phyloP scores from a whole-genome alignment of 108 stramenopile genomes.

The Ochromonas danica region DNA sequence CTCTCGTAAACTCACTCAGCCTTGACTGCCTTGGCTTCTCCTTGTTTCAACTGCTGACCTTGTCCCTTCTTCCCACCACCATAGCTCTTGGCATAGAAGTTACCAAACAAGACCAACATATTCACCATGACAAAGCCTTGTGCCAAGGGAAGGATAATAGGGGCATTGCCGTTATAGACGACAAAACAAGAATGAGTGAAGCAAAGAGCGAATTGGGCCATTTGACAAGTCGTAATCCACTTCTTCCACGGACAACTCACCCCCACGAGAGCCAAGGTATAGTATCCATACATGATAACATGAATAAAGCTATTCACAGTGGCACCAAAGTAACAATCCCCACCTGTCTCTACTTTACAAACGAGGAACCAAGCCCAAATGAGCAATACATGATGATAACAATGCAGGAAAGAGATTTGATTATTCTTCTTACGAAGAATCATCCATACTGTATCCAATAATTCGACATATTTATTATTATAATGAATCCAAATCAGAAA shows the following conservation, averaged over 20 bases:
- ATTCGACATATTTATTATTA: slow-evolving; percentile 39
- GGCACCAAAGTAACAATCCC: slow-evolving; percentile 32
- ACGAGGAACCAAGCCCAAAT: slow-evolving; percentile 35
- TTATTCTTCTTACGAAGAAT: slow-evolving; percentile 21
- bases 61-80: too few species aligned
- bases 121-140: slow-evolving; percentile 36
- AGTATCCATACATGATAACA: slow-evolving; percentile 44
- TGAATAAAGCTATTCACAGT: slow-evolving; percentile 37
- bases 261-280: slow-evolving; percentile 16
- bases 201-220: slow-evolving; percentile 23
- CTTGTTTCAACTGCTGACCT: too few species aligned
- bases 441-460: slow-evolving; percentile 40
- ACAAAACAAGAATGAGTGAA: slow-evolving; percentile 24
- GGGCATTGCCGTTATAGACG: slow-evolving; percentile 28
- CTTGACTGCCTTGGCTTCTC: too few species aligned
- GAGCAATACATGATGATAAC: slow-evolving; percentile 35
- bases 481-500: slow-evolving; percentile 37
- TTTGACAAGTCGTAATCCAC: slow-evolving; percentile 37
- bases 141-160: slow-evolving; percentile 27
- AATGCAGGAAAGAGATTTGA: slow-evolving; percentile 38
- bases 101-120: slow-evolving; percentile 31
- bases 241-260: slow-evolving; percentile 33
- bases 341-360: slow-evolving; percentile 3
- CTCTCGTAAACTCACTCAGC: too few species aligned
- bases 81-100: slow-evolving; percentile 30